Evolutionary conservation across 306 rosid species (phyloP), one percentile per base, ranked within the genome.

Genomic region (Prunus davidiana): DNA sequence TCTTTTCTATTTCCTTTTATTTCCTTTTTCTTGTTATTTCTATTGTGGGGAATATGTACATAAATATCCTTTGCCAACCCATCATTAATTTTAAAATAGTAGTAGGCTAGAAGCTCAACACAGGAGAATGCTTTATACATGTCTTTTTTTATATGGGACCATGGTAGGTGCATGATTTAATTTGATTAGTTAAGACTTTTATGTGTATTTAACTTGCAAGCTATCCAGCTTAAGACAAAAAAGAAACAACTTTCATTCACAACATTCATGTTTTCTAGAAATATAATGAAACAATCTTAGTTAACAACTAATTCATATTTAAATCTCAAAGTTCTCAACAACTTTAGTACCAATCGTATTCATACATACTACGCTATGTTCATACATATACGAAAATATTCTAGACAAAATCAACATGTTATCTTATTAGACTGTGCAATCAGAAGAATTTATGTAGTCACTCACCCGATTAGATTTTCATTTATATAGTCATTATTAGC

Each of bases 31-130:
- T 63, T 27, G 22, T 58, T 28, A 76, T 76, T 68, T 49, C 10
- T 51, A 47, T 27, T 27, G 7, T 30, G 50, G 19, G 19, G 28
- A 13, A 34, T 55, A 76, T 70, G 77, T 74, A 69, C 87, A 75
- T 63, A 58, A 43, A 45, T 71, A 67, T 75, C 86, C 41, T 60
- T 69, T n/a, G 62, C 73, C 25, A 63, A 49, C 73, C 72, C 43
- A 45, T 64, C 2, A 58, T 24, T 73, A 14, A 28, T 58, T 58
- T 25, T 43, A 2, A 41, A 58, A 25, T 56, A 43, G 67, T 24
- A 57, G 77, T 25, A 24, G 27, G 15, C 57, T 4, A 24, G 43
- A 73, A 43, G 68, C 77, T 73, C 24, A 52, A 30, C 34, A 19
- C 60, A 4, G 3, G 16, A 25, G 14, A 25, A 25, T 27, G 8